phyloP scores from a whole-genome alignment of 441 rosid species.

The Croton laevigatus region DNA sequence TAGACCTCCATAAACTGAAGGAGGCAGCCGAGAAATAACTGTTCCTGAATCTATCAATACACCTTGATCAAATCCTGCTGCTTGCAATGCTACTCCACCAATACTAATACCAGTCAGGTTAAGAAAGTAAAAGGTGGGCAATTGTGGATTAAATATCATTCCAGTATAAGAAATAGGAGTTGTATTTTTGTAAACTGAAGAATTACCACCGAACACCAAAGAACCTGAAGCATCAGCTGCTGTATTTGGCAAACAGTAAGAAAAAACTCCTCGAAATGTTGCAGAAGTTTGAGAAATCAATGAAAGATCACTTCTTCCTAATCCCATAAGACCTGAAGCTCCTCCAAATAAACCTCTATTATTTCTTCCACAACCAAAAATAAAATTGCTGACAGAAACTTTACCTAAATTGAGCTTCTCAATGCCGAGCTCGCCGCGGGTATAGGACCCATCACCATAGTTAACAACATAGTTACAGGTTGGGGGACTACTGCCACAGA shows the following conservation, averaged over 20 bases:
- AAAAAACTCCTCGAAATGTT: constrained; percentile 68
- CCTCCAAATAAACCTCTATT: constrained; percentile 81
- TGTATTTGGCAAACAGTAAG: constrained; percentile 79
- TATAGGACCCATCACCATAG: constrained; percentile 91
- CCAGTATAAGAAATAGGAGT: constrained; percentile 65
- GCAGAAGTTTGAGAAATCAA: constrained; percentile 59
- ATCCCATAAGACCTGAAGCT: constrained; percentile 84
- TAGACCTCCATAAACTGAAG: constrained; percentile 59
- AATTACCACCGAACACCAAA: constrained; percentile 57
- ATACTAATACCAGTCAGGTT: constrained; percentile 67
- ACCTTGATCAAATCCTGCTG: constrained; percentile 40
- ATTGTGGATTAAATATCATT: constrained; percentile 56
- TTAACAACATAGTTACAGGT: constrained; percentile 64
- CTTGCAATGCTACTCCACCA: constrained; percentile 51
- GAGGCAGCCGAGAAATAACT: constrained; percentile 75
- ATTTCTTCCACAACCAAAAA: constrained; percentile 82
- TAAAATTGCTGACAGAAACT: constrained; percentile 38
- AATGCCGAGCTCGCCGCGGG: constrained; percentile 64
- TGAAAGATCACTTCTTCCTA: constrained; percentile 75
- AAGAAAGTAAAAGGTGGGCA: constrained; percentile 70
- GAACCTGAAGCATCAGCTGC: constrained; percentile 71
- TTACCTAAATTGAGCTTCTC: constrained; percentile 55
- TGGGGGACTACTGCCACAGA: constrained; percentile 39
- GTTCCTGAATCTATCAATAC: constrained; percentile 86
- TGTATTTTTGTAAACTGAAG: constrained; percentile 56